These are phyloP conservation scores for Echites panduratus DNA, from an alignment of 257 asterid species.

Conservation along the genomic window DNA sequence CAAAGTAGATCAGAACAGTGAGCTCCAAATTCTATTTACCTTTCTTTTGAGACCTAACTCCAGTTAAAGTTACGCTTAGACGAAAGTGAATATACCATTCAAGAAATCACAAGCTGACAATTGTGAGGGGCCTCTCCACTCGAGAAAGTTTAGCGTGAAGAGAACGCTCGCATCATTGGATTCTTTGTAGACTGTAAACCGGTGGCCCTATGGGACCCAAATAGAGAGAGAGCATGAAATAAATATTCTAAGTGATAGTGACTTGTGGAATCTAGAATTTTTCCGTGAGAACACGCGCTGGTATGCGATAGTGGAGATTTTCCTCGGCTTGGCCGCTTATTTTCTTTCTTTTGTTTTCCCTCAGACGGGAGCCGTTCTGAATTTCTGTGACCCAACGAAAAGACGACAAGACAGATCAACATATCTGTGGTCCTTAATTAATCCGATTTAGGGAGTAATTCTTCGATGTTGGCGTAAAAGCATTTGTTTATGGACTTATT, in stretches of 20 bases:
- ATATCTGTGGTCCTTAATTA: background rate
- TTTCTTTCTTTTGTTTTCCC: background rate
- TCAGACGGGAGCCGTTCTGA: constrained; percentile 6
- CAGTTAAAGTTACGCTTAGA: constrained; percentile 17
- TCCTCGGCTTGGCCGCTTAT: constrained; percentile 17
- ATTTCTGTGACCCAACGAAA: constrained; percentile 14
- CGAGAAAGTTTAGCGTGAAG: background rate
- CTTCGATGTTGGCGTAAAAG: too few species aligned
- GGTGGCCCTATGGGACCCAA: background rate
- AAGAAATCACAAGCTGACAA: background rate
- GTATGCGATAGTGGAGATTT: background rate
- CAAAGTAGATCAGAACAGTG: constrained; percentile 24
- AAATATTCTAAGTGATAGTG: background rate
- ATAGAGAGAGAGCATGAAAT: background rate
- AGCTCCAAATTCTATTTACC: constrained; percentile 18
- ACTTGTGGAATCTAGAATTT: background rate
- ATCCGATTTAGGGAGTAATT: background rate
- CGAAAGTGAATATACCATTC: background rate
- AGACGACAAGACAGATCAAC: constrained; percentile 4
- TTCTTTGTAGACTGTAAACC: background rate
- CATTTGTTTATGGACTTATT: too few species aligned
- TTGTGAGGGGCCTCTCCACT: background rate
- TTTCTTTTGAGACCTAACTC: constrained; percentile 6
- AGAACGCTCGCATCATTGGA: background rate
- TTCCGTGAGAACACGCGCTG: constrained; percentile 11